Percentiles rank a stretch among this genome's conserved stretches.
phyloP scores from a whole-genome alignment of 208 protist genomes.

The Entamoeba moshkovskii region DNA sequence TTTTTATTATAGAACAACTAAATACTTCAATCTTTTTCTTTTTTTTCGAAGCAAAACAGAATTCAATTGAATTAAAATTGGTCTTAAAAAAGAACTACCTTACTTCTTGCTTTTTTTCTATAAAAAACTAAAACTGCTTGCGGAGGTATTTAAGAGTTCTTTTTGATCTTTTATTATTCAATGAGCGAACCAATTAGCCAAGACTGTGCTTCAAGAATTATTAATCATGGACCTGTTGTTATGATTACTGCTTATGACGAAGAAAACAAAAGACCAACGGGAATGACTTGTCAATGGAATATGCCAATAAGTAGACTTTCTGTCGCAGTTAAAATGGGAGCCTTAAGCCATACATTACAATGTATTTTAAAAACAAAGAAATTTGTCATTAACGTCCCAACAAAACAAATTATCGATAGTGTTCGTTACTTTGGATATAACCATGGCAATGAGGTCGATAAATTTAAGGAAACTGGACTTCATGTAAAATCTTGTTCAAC shows the following conservation, averaged over 20 bases:
- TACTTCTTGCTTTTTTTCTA: too few relatives aligned
- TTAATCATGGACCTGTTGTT: background rate
- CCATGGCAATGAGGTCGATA: background rate
- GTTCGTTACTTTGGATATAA: background rate
- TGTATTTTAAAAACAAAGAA: background rate
- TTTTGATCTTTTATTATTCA: too few relatives aligned
- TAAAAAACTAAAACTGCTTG: too few relatives aligned
- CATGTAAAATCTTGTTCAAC: background rate
- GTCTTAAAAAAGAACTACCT: too few relatives aligned
- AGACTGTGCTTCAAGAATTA: background rate
- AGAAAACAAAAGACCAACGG: background rate
- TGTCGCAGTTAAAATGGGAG: background rate
- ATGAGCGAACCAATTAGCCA: too few relatives aligned
- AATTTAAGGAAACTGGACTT: background rate
- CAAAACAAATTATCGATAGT: background rate
- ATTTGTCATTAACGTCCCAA: background rate
- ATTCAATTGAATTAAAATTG: too few relatives aligned
- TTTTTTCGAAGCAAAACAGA: too few relatives aligned
- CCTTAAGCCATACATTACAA: background rate
- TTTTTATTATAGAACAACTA: too few relatives aligned
- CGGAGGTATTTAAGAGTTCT: too few relatives aligned
- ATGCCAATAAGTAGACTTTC: background rate
- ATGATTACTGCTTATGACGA: background rate
- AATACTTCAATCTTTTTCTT: too few relatives aligned
- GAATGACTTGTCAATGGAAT: background rate